Percentiles rank a stretch among this genome's conserved stretches.
phyloP scores from a whole-genome alignment of 1,284 basidiomycete species.

The Apiotrichum mycotoxinovorans region DNA sequence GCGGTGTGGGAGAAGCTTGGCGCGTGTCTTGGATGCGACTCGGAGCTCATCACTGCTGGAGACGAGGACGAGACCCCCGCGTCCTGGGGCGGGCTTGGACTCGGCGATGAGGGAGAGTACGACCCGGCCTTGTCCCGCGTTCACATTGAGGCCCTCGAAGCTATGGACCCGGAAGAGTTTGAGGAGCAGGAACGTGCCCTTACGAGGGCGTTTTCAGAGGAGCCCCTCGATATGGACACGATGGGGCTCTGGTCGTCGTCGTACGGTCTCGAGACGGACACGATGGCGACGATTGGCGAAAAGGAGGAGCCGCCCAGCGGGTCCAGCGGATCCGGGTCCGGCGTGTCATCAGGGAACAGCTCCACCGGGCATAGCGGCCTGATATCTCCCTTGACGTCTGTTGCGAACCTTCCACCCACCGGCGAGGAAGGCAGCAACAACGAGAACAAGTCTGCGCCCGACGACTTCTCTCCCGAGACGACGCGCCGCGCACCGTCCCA shows the following conservation, averaged over 20 bases:
- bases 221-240: constrained; percentile 25
- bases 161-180: constrained; percentile 29
- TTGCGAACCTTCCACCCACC: no score
- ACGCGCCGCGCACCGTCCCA: no score
- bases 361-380: no score
- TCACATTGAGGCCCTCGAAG: constrained; percentile 41
- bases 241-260: constrained; percentile 17
- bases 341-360: not conserved
- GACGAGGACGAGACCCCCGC: constrained; percentile 39
- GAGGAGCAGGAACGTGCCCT: constrained; percentile 17
- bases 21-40: constrained; percentile 46
- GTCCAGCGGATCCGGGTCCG: not conserved
- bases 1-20: constrained; percentile 49
- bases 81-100: constrained; percentile 41
- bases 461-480: no score
- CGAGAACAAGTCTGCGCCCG: no score
- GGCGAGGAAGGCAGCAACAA: no score
- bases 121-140: constrained; percentile 34
- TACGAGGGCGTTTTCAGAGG: constrained; percentile 28
- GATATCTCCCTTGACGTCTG: no score
- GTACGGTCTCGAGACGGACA: constrained; percentile 26
- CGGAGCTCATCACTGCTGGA: constrained; percentile 44
- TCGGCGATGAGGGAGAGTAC: constrained; percentile 39
- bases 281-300: constrained; percentile 35
- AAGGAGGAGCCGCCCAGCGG: constrained; percentile 13